phyloP scores from a whole-genome alignment of 768 basidiomycete genomes.

The Cystofilobasidium ferigula region DNA sequence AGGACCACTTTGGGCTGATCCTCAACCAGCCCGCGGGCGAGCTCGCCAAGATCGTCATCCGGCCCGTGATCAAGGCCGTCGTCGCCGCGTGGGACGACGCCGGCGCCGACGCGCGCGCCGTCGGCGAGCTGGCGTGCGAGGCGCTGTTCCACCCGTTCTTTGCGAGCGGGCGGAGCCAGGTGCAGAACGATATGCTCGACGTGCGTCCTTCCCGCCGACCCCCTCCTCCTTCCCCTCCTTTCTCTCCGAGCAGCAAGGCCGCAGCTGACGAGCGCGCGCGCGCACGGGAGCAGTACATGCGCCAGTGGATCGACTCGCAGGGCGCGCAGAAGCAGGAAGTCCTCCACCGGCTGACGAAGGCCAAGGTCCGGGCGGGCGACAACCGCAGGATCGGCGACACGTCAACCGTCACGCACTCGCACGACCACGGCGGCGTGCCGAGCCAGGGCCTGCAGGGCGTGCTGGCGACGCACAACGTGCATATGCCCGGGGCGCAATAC shows the following conservation, averaged over 20 bases:
- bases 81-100: conserved; percentile 21
- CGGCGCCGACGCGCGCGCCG: conserved; percentile 8
- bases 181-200: conserved; percentile 23
- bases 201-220: not conserved
- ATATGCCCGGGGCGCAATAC: conserved; percentile 24
- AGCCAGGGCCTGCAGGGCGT: conserved; percentile 22
- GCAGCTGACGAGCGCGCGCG: too few species aligned
- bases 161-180: not conserved
- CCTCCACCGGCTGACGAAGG: conserved; percentile 3
- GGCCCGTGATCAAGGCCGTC: conserved; percentile 5
- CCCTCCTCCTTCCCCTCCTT: not conserved
- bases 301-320: conserved; percentile 20
- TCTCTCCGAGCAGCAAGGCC: too few species aligned
- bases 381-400: conserved; percentile 23
- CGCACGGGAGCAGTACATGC: conserved; percentile 16
- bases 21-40: conserved; percentile 25
- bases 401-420: conserved; percentile 6
- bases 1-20: conserved; percentile 27
- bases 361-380: conserved; percentile 17
- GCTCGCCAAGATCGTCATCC: conserved; percentile 21
- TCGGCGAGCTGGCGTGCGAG: conserved; percentile 16
- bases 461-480: conserved; percentile 17
- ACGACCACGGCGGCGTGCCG: conserved; percentile 21
- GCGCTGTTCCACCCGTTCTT: conserved; percentile 20
- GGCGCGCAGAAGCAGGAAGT: conserved; percentile 18